Percentiles rank a stretch among this genome's conserved stretches.
Conservation (phyloP, 176 grass and related monocot species). For the Carex scoparia region DNA sequence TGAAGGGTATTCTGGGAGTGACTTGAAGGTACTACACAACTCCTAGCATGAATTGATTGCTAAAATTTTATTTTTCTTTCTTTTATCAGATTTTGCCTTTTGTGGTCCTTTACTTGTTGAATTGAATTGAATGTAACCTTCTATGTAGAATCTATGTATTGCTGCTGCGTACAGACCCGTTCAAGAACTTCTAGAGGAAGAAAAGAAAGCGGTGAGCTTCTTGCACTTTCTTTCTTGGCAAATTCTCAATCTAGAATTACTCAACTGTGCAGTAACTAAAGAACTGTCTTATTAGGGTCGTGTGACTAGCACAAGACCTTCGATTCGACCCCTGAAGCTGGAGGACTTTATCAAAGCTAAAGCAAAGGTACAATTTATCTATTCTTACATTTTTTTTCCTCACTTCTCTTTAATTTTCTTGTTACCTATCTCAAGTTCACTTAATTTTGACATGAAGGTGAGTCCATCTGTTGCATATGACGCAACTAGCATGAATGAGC, state of each 20-base stretch:
- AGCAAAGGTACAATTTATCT: slow-evolving; percentile 54
- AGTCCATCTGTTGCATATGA: slow-evolving; percentile 81
- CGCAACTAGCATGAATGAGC: slow-evolving; percentile 79
- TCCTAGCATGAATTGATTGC: not conserved
- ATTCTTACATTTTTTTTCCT: not conserved
- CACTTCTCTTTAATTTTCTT: not conserved
- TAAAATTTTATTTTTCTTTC: not conserved
- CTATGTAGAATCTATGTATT: slow-evolving; percentile 79
- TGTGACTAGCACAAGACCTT: slow-evolving; percentile 22
- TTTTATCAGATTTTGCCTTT: not conserved
- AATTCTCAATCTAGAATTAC: not conserved
- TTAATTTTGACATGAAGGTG: slow-evolving; percentile 45
- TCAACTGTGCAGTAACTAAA: not conserved
- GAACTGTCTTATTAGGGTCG: slow-evolving; percentile 32
- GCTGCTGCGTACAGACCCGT: slow-evolving; percentile 91
- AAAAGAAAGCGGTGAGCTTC: slow-evolving; percentile 52
- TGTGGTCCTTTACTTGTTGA: not conserved
- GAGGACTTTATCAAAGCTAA: slow-evolving; percentile 94
- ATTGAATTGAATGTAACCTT: slow-evolving; percentile 24
- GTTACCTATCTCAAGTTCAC: not conserved
- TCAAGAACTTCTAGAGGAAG: slow-evolving; percentile 83
- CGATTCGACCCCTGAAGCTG: slow-evolving; percentile 60
- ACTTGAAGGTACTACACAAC: slow-evolving; percentile 56
- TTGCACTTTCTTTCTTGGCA: not conserved
- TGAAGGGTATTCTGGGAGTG: slow-evolving; percentile 97